Evolutionary conservation across 176 grass and related monocot species (phyloP), one percentile per base, ranked within the genome.

Genomic region (Cenchrus purpureus): DNA sequence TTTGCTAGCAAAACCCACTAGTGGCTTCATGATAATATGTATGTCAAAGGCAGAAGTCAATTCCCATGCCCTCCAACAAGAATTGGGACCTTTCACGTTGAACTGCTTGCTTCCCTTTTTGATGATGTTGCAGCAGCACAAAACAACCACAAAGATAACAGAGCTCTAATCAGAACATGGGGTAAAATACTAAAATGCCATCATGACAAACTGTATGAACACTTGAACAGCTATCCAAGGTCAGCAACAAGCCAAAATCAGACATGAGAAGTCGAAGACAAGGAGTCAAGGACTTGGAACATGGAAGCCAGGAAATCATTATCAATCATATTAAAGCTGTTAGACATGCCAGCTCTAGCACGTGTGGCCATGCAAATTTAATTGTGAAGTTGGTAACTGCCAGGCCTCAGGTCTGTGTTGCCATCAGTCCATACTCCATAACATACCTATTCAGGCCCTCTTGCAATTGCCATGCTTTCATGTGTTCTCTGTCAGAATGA

Each of bases 1-100:
- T 32, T 74, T 74, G 49, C 53, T 53, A 25, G 71, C 71, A 54
- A 53, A 74, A 32, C 54, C 48, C 49, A 74, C 49, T 53, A 32
- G 71, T 17, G 49, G 49, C 71, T 73, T 29, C 2, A 22, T n/a
- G 46, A 53, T 53, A 32, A 32, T 32, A 48, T 74, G 6, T 4
- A 53, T 7, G 48, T 53, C 48, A 53, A 53, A 53, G 71, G 71
- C 2, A 32, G 71, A 53, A 53, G 48, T 4, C 48, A 28, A 53
- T 49, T 53, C 31, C 71, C 71, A 17, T 74, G 32, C 10, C 49
- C 48, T 74, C 71, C 46, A 53, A 74, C 25, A 53, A 74, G 48
- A 53, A 74, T 32, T 17, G 32, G 71, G 14, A 17, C 40, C 55
- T 32, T 45, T 61, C 55, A 44, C 60, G 5, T 61, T 43, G 54